phyloP scores from a whole-genome alignment of 768 basidiomycete genomes.

The Suillus variegatus region DNA sequence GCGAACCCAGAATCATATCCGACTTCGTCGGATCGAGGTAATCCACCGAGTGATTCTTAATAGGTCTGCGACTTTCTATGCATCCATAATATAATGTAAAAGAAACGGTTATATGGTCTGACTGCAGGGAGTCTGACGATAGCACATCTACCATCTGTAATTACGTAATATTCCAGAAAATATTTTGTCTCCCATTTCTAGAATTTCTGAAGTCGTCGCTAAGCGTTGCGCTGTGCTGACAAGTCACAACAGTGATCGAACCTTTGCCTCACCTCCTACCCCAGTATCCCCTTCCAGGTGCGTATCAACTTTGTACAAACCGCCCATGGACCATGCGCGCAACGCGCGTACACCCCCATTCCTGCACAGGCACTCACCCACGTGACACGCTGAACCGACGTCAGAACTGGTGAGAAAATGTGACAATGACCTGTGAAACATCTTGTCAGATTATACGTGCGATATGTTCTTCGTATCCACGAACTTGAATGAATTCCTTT shows the following conservation, averaged over 20 bases:
- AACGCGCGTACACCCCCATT: too few relatives aligned
- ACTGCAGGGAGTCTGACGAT: background rate
- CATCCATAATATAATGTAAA: background rate
- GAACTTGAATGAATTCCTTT: background rate
- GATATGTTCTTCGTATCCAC: background rate
- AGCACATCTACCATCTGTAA: too few relatives aligned
- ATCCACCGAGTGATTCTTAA: background rate
- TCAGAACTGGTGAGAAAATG: too few relatives aligned
- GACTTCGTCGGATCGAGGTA: background rate
- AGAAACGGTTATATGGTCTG: background rate
- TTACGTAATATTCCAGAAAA: background rate
- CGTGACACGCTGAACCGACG: background rate
- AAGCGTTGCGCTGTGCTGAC: background rate
- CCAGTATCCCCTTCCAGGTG: background rate
- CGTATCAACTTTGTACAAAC: background rate
- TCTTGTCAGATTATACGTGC: background rate
- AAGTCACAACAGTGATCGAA: background rate
- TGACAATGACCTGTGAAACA: too few relatives aligned
- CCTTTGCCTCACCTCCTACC: background rate
- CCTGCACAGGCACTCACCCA: too few relatives aligned
- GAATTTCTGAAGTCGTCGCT: background rate
- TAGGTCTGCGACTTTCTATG: too few relatives aligned
- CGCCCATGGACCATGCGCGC: too few relatives aligned
- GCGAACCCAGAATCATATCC: background rate
- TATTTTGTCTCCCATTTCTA: background rate